These are phyloP conservation scores for Nidularia sp. DNA, from an alignment of 768 basidiomycete species.

Conservation along the genomic window DNA sequence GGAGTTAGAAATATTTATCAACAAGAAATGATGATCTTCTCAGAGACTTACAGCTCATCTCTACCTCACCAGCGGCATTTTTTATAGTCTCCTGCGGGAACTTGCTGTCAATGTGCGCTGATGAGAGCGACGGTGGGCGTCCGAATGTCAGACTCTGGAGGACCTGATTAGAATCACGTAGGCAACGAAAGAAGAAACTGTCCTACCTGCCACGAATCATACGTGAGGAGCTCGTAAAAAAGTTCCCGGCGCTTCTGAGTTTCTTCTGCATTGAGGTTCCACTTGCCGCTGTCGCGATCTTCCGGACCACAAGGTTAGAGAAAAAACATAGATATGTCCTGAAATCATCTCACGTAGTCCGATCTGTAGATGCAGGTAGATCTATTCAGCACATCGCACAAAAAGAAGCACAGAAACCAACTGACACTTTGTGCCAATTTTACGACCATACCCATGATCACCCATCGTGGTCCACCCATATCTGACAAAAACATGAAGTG, in stretches of 20 bases:
- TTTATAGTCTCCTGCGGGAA: slow-evolving; percentile 42
- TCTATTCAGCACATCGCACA: slow-evolving; percentile 3
- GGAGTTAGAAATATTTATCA: slow-evolving; percentile 1
- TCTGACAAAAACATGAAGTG: slow-evolving; percentile 49
- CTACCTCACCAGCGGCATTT: slow-evolving; percentile 44
- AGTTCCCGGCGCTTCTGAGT: slow-evolving; percentile 55
- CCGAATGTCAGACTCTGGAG: slow-evolving; percentile 66
- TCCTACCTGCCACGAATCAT: slow-evolving; percentile 68
- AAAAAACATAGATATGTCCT: slow-evolving; percentile 1
- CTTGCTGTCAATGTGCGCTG: slow-evolving; percentile 52
- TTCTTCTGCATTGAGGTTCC: slow-evolving; percentile 54
- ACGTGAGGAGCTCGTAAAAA: slow-evolving; percentile 63
- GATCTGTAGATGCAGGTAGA: slow-evolving; percentile 32
- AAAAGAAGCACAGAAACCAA: slow-evolving; percentile 9
- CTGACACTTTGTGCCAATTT: slow-evolving; percentile 68
- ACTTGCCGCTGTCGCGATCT: slow-evolving; percentile 70
- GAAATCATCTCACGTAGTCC: slow-evolving; percentile 55
- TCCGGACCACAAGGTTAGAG: slow-evolving; percentile 2
- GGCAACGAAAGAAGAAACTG: background rate
- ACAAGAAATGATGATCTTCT: background rate
- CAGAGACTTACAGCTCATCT: slow-evolving; percentile 54
- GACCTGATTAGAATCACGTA: slow-evolving; percentile 2
- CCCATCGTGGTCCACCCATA: slow-evolving; percentile 61
- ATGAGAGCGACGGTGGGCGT: slow-evolving; percentile 62
- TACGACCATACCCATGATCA: slow-evolving; percentile 65